Conservation (phyloP, 805 yeast species). For the Lipomyces spencermartinsiae region DNA sequence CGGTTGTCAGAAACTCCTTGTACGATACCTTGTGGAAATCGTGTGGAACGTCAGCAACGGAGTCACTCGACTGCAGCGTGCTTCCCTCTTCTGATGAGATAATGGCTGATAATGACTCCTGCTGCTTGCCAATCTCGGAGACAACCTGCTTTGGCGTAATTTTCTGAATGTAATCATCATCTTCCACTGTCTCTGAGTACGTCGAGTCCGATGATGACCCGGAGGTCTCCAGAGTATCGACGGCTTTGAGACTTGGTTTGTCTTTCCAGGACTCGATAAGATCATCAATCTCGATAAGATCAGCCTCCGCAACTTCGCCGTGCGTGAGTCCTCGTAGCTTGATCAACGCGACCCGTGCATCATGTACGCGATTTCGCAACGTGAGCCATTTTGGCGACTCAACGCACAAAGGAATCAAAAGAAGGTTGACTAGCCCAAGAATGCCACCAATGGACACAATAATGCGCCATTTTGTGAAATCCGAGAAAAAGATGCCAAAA, state of each 20-base stretch:
- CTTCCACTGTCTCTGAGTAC: conserved; percentile 21
- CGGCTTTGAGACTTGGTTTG: not conserved
- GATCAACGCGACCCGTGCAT: conserved; percentile 51
- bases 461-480: conserved; percentile 71
- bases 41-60: conserved; percentile 11
- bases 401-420: conserved; percentile 52
- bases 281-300: conserved; percentile 29
- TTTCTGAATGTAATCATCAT: conserved; percentile 15
- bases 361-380: conserved; percentile 52
- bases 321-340: conserved; percentile 48
- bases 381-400: conserved; percentile 90
- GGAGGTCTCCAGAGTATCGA: conserved; percentile 5
- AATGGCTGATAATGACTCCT: conserved; percentile 11
- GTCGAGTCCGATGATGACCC: conserved; percentile 30
- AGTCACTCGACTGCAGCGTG: conserved; percentile 34
- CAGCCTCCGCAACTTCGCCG: conserved; percentile 21
- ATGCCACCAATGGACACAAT: conserved; percentile 67
- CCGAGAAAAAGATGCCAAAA: conserved; percentile 72
- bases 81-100: conserved; percentile 36
- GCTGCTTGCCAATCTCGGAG: not conserved
- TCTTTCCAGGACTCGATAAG: conserved; percentile 36
- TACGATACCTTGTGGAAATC: conserved; percentile 33
- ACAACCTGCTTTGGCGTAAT: not conserved
- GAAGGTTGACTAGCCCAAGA: conserved; percentile 58
- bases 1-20: conserved; percentile 56